These are phyloP conservation scores for Neospermospora avenae DNA, from an alignment of 2,329 filamentous ascomycete genomes.

Conservation along the genomic window DNA sequence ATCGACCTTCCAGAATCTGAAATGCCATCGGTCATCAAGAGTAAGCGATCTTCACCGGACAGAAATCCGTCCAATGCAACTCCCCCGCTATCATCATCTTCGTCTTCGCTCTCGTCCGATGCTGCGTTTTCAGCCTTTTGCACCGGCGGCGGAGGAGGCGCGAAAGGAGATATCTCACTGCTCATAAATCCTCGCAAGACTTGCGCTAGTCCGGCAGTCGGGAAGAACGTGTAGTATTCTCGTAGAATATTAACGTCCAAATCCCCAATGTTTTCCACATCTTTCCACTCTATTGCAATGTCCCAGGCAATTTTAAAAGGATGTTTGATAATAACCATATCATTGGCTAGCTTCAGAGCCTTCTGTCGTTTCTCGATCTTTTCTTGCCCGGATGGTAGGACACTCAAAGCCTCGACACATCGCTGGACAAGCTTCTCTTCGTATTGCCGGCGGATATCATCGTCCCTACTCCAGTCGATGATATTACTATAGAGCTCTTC, in stretches of 20 bases:
- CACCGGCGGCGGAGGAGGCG: constrained; percentile 26
- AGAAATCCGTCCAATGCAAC: constrained; percentile 54
- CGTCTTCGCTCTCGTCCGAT: constrained; percentile 50
- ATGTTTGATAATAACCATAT: constrained; percentile 96
- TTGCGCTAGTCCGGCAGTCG: constrained; percentile 76
- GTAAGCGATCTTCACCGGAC: constrained; percentile 72
- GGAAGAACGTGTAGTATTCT: constrained; percentile 81
- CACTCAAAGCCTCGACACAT: constrained; percentile 73
- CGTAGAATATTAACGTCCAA: constrained; percentile 76
- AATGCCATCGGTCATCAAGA: constrained; percentile 77
- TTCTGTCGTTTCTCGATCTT: constrained; percentile 70
- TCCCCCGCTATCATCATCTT: constrained; percentile 53
- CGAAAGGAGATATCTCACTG: constrained; percentile 80
- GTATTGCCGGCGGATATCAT: constrained; percentile 76
- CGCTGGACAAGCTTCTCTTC: constrained; percentile 87
- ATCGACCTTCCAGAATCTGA: constrained; percentile 62
- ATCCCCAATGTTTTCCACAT: constrained; percentile 68
- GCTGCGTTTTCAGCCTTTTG: constrained; percentile 35
- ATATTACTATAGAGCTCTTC: constrained; percentile 77
- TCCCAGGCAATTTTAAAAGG: constrained; percentile 89
- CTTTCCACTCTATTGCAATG: constrained; percentile 84
- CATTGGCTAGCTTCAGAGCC: constrained; percentile 73
- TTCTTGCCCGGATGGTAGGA: constrained; percentile 58
- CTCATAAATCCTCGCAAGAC: constrained; percentile 79
- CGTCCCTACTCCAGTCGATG: constrained; percentile 87